Base-by-base conservation (phyloP, 371 early-diverging fungal species). In the Actinomortierella ambigua region DNA sequence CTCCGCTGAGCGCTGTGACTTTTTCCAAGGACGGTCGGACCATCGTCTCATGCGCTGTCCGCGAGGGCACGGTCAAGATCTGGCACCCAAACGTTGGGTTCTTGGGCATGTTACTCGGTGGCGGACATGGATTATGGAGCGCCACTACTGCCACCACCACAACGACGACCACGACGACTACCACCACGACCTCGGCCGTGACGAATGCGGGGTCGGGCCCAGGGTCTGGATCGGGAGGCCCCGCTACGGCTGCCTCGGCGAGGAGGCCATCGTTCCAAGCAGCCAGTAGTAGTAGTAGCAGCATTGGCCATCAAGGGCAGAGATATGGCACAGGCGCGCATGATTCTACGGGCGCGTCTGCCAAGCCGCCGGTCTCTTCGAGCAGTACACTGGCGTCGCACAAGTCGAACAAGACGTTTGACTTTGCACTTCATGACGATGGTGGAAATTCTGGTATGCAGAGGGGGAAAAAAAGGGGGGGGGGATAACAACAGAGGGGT, bases 11-110 rank as follows among this genome's bases (percentile, higher is more conserved):
- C 2, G 92, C 90, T 0, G 80, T 93, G 1, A 81, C 90, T 8
- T 92, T 93, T 68, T 93, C 94, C 2, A 81, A 86, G 0, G 93
- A 93, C 73, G 94, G 93, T 6, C 89, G 89, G 67, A 79, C 87
- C 1, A 83, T 94, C 44, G 93, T 89, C 0, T 87, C 93, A 0
- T 90, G 89, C 63, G 91, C 91, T 1, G 57, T 89, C 6, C 75
- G 81, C 29, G 93, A 93, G 58, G 82, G 86, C 48, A 84, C 77
- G 5, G 90, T 94, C 1, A 81, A 87, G 26, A 81, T 95, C 23
- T 95, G 92, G 92, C 89, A 93, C 61, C 83, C 90, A 0, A 81
- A 83, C 24, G 68, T 83, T 9, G 89, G 93, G 13, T 82, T 93
- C 22, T 81, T 94, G 47, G 92, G 90, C 15, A 85, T 92, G 73